Evolutionary conservation across 2,329 filamentous ascomycete species (phyloP).

Genomic region (Rhynchosporium graminicola): DNA sequence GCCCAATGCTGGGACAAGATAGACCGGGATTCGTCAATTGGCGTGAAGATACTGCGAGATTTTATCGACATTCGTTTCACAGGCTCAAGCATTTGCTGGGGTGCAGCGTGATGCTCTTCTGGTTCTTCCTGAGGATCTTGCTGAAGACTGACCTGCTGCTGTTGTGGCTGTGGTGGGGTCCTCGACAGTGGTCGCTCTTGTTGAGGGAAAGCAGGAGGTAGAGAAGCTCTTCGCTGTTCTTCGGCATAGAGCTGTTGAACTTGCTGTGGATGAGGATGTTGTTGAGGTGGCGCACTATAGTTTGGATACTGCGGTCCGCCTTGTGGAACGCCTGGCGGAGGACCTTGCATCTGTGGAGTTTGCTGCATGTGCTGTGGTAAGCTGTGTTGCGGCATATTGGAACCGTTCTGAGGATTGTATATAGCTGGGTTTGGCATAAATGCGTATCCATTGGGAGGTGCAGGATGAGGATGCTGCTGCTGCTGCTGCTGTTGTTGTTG

Average conservation of each 20-base stretch:
- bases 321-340: conserved; percentile 43
- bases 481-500: conserved; percentile 40
- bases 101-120: conserved; percentile 49
- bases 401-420: conserved; percentile 66
- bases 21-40: conserved; percentile 90
- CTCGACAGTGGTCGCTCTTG: conserved; percentile 56
- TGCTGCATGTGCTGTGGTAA: conserved; percentile 38
- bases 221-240: conserved; percentile 72
- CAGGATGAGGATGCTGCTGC: conserved; percentile 52
- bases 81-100: conserved; percentile 53
- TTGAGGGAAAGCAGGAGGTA: conserved; percentile 68
- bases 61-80: conserved; percentile 53
- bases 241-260: conserved; percentile 72
- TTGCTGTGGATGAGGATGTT: conserved; percentile 44
- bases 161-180: conserved; percentile 61
- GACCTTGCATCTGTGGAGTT: conserved; percentile 39
- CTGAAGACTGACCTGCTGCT: conserved; percentile 53
- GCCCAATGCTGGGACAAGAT: conserved; percentile 83
- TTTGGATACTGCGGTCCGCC: conserved; percentile 47
- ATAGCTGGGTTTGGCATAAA: conserved; percentile 86
- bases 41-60: conserved; percentile 84
- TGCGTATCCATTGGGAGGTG: conserved; percentile 70
- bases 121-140: conserved; percentile 51
- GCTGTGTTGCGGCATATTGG: conserved; percentile 30
- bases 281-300: conserved; percentile 41